Evolutionary conservation across 1,284 basidiomycete species (phyloP), one percentile per base, ranked within the genome.

Genomic region (Malassezia yamatoensis): DNA sequence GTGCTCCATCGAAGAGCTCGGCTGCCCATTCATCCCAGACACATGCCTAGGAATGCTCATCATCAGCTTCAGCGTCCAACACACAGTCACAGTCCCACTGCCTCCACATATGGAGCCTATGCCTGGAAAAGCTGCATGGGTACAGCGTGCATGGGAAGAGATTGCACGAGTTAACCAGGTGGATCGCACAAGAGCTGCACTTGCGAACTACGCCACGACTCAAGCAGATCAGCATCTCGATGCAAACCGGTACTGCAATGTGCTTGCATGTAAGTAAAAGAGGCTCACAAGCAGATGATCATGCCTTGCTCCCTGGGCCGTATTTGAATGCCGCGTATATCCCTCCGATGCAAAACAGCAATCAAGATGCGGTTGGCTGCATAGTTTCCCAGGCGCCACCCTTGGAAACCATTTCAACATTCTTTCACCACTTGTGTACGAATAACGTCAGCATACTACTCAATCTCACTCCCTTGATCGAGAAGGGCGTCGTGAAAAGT

Each of bases 321-420:
- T 72, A 70, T 37, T 45, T 70, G 37, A 72, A 72, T 20, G 69
- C 69, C 5, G 58, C 66, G 6, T 55, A 54, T 16, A 64, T 72
- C 41, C 61, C 67, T 5, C 54, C 64, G 2, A 53, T 68, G n/a
- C 49, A 51, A 15, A 44, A 38, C 5, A 24, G 32, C 6, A 6
- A 3, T 4, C 11, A n/a, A 20, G 37, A 77, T 85, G 43, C 16
- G 15, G 36, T 53, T n/a, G 49, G 61, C 40, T 98, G 91, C 71
- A 93, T 98, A 57, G 91, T 90, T 0, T 93, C 90, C 1, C 93
- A 98, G 75, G 93, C 93, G 0, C 93, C 93, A 0, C 77, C 96
- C 24, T 85, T 87, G 7, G 81, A 86, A n/a, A 96, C 93, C 0
- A 93, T 85, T 72, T 77, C 80, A 4, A 88, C 93, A 72, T 98